Evolutionary conservation across 805 yeast genomes (phyloP).

Genomic region (Wickerhamomyces alni): DNA sequence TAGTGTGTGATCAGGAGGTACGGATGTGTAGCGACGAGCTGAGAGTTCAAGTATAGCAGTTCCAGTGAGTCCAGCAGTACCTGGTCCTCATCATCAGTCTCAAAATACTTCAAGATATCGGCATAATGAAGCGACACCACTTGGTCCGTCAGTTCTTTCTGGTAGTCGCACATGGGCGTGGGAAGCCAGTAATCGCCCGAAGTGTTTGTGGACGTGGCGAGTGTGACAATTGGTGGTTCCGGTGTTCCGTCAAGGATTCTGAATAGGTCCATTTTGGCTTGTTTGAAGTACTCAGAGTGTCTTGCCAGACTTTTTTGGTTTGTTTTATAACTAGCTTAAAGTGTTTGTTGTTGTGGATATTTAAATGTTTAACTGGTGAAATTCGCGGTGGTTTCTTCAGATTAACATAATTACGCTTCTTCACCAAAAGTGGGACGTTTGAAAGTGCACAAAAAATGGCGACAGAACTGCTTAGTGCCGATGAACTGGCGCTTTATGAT

Average conservation of each 20-base stretch:
- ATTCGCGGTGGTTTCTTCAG: too few species aligned
- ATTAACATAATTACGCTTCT: too few species aligned
- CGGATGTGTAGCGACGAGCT: conserved; percentile 84
- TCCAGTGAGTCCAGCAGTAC: conserved; percentile 70
- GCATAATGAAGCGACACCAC: conserved; percentile 87
- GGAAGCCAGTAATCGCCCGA: conserved; percentile 69
- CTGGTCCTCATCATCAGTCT: conserved; percentile 43
- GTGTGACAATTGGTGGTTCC: conserved; percentile 62
- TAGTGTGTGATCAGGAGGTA: conserved; percentile 77
- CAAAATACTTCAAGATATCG: conserved; percentile 84
- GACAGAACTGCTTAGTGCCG: conserved; percentile 31
- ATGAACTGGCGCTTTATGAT: conserved; percentile 88
- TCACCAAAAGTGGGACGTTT: too few species aligned
- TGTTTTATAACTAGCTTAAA: too few species aligned
- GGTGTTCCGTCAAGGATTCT: conserved; percentile 79
- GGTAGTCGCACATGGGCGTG: conserved; percentile 81
- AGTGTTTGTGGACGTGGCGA: conserved; percentile 21
- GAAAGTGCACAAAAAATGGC: too few species aligned
- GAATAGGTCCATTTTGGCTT: conserved; percentile 55
- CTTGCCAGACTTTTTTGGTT: too few species aligned
- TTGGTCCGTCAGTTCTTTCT: conserved; percentile 84
- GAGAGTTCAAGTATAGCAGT: conserved; percentile 69
- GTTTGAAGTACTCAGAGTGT: too few species aligned
- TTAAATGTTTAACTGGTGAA: too few species aligned
- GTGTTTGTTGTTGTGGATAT: too few species aligned